Base-by-base conservation (phyloP, 108 stramenopile species). In the Licmophora abbreviata region DNA sequence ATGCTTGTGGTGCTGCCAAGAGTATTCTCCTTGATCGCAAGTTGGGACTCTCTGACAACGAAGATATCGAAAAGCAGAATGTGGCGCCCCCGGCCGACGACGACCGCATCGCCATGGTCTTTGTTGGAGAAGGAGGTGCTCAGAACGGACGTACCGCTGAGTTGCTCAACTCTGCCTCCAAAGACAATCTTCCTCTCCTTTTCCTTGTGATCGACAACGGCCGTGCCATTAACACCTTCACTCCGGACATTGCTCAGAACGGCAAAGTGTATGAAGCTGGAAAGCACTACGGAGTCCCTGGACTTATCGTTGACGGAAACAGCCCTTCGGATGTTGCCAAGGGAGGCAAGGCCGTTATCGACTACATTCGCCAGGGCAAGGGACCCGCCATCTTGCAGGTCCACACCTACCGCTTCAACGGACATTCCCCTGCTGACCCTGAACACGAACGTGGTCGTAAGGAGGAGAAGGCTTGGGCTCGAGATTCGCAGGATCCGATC, bases 391-490 rank as follows among this genome's bases (percentile, higher is more conserved):
- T 97, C 56, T 67, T 97, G 29, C 92, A 97, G 70, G 90, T 97
- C 12, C 97, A 97, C 59, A 97, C 97, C 35, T 97, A 96, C 73
- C 79, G 97, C 31, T 95, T 97, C 85, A 91, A 94, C 56, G 97
- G 97, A 14, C 97, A 97, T 68, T 95, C 94, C 20, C 97, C 97
- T 21, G 97, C 97, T 14, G 97, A 97, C 57, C 97, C 97, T 26
- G 97, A 97, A 66, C 97, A 97, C 61, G 97, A 97, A 69, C 81
- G 97, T 47, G 97, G 97, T 11, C 90, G 97, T 46, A 97, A 97
- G 79, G 94, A 96, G 26, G 97, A 97, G 66, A 97, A 97, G 88
- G 77, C 80, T 12, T 97, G 97, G 97, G 97, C 97, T 11, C 70
- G 95, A 24, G 71, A 77, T 14, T 84, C 83, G 47, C 93, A 94